Conservation (phyloP, 2,329 filamentous ascomycete species). For the Aspergillus sclerotialis region DNA sequence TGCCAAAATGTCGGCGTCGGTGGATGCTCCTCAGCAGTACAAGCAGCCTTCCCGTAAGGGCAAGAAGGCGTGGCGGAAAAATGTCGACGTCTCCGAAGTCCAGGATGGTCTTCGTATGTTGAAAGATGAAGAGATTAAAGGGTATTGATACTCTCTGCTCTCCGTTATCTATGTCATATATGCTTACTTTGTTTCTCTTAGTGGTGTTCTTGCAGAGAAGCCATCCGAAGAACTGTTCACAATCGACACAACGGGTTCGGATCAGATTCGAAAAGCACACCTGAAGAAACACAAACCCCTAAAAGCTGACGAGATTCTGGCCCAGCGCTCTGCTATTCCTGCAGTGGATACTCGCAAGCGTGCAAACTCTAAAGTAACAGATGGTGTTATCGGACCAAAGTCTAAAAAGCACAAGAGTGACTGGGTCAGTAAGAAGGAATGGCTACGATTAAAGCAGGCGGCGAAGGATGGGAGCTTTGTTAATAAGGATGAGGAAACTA, state of each 20-base stretch:
- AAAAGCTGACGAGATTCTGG: constrained; percentile 87
- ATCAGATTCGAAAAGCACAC: constrained; percentile 56
- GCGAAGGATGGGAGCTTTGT: constrained; percentile 57
- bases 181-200: constrained; percentile 30
- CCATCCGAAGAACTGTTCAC: constrained; percentile 76
- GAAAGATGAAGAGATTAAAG: constrained; percentile 84
- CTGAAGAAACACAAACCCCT: constrained; percentile 68
- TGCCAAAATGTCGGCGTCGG: constrained; percentile 26
- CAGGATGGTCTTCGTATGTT: constrained; percentile 74
- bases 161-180: not conserved
- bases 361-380: constrained; percentile 58
- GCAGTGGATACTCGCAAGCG: constrained; percentile 75
- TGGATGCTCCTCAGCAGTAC: constrained; percentile 65
- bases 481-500: constrained; percentile 51
- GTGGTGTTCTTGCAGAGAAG: constrained; percentile 80
- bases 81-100: constrained; percentile 87
- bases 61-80: constrained; percentile 98
- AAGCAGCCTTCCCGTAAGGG: constrained; percentile 91
- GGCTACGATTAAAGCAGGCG: constrained; percentile 67
- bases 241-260: constrained; percentile 68
- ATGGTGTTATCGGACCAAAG: constrained; percentile 61
- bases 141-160: constrained; percentile 46
- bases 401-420: constrained; percentile 69
- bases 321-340: constrained; percentile 72
- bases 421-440: constrained; percentile 79